Percentiles rank a stretch among this genome's conserved stretches.
phyloP scores from a whole-genome alignment of 176 grass and related monocot species.

The Elaeis guineensis region DNA sequence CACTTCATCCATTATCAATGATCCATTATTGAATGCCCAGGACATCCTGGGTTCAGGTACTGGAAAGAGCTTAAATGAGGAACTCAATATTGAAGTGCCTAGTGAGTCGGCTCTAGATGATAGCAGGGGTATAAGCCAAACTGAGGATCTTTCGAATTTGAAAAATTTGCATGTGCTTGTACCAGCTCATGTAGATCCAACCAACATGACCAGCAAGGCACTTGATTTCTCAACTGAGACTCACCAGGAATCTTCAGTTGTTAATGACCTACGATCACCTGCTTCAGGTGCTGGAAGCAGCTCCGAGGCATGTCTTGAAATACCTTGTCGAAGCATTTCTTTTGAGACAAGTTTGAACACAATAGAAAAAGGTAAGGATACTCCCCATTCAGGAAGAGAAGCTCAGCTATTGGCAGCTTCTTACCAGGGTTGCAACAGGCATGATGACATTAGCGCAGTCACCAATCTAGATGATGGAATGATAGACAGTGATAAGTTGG shows the following conservation, averaged over 20 bases:
- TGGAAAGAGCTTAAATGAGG: slow-evolving; percentile 5
- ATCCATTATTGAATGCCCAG: slow-evolving; percentile 5
- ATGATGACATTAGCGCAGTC: neutral
- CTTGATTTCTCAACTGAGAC: slow-evolving; percentile 1
- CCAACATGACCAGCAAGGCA: neutral
- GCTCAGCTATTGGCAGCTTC: too few species aligned
- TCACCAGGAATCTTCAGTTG: slow-evolving; percentile 10
- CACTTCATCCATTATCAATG: slow-evolving; percentile 12
- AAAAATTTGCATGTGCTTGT: neutral
- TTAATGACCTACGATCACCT: slow-evolving; percentile 15
- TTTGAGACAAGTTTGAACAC: slow-evolving; percentile 15
- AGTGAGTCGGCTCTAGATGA: neutral
- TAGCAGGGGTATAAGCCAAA: neutral
- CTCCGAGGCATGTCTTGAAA: slow-evolving; percentile 15
- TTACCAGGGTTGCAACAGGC: neutral
- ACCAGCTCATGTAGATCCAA: neutral
- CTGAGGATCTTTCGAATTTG: neutral
- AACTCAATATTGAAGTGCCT: neutral
- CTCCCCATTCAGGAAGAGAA: too few species aligned
- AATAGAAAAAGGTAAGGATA: neutral
- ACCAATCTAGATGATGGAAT: neutral
- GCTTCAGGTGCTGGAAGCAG: slow-evolving; percentile 12
- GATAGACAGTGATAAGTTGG: slow-evolving; percentile 11
- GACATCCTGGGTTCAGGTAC: slow-evolving; percentile 1
- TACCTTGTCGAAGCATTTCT: slow-evolving; percentile 12